Evolutionary conservation across 257 asterid genomes (phyloP), one percentile per base, ranked within the genome.

Genomic region (Cruciata laevipes): DNA sequence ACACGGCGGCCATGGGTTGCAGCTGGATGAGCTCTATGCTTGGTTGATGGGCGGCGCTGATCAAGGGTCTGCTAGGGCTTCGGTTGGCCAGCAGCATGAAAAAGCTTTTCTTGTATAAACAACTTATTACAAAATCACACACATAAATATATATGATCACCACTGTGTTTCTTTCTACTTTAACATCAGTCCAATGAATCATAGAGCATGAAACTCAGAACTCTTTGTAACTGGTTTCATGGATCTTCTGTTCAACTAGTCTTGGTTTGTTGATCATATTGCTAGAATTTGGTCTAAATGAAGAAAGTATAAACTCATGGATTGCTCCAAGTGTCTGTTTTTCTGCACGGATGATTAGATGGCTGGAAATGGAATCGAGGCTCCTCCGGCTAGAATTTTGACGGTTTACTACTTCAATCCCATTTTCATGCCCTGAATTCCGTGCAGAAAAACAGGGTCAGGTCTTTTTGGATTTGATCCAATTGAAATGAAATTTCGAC

Each of bases 21-120:
- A 83, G 53, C 78, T 78, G 73, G 95, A 87, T 61, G 97, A 90
- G 74, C 77, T 88, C 18, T 86, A 86, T 77, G 90, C 90, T 65
- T 87, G 86, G 69, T 75, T 87, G 82, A 73, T 77, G 68, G 87
- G 87, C 30, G 87, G 87, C 30, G 72, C 55, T 17, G 77, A 73
- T n/a, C n/a, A n/a, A 14, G 83, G 78, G 44, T 66, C 76, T 17
- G 60, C 73, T 21, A 35, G 67, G 35, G 27, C 55, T 31, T 72
- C 74, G 58, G 30, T 31, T 30, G 80, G 40, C 20, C 51, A 42
- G 51, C 73, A 60, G 52, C 76, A 72, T 66, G 80, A 77, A 44
- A 79, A 80, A 65, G 68, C 69, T 69, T 73, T 76, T 72, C 42
- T 70, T 55, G 66, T 71, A 20, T 61, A 21, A 37, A 35, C 14